A percentile compares a stretch with the other conserved stretches of the same genome.
phyloP scores from a whole-genome alignment of 257 asterid genomes.

The Eucommia ulmoides region DNA sequence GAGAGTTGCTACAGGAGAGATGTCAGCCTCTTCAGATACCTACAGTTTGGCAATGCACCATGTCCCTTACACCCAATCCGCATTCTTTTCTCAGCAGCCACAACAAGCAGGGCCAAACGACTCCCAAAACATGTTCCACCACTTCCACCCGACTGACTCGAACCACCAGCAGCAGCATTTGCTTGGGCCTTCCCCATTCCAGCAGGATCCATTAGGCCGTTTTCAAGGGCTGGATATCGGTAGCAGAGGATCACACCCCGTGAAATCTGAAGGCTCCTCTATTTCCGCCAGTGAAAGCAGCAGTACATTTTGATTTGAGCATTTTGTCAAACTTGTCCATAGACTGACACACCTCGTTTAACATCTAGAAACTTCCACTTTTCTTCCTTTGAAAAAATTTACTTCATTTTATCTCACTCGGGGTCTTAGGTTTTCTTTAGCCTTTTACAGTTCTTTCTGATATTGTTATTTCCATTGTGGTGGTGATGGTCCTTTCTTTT shows the following conservation, averaged over 20 bases:
- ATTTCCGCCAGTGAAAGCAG: conserved; percentile 56
- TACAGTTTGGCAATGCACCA: conserved; percentile 54
- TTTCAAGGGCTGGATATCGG: conserved; percentile 58
- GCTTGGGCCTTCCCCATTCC: conserved; percentile 17
- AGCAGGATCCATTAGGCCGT: conserved; percentile 41
- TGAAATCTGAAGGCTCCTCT: conserved; percentile 52
- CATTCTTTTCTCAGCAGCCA: conserved; percentile 43
- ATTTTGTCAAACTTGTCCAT: conserved; percentile 37
- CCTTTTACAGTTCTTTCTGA: conserved; percentile 6
- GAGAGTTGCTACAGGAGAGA: conserved; percentile 69
- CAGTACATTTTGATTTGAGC: conserved; percentile 34
- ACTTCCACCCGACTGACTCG: conserved; percentile 40
- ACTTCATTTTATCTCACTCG: conserved; percentile 2
- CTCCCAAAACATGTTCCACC: conserved; percentile 38
- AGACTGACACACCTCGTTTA: conserved; percentile 16
- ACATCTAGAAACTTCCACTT: conserved; percentile 9
- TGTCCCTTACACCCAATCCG: conserved; percentile 41
- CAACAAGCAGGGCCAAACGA: conserved; percentile 35
- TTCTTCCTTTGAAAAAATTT: neutral
- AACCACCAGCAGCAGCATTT: conserved; percentile 25
- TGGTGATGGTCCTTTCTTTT: neutral
- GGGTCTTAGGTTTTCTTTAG: conserved; percentile 9
- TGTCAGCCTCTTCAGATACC: conserved; percentile 43
- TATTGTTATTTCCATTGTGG: conserved; percentile 4
- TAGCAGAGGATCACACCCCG: conserved; percentile 29